phyloP scores from a whole-genome alignment of 352 stramenopile genomes.

The Phytophthora fragariae region DNA sequence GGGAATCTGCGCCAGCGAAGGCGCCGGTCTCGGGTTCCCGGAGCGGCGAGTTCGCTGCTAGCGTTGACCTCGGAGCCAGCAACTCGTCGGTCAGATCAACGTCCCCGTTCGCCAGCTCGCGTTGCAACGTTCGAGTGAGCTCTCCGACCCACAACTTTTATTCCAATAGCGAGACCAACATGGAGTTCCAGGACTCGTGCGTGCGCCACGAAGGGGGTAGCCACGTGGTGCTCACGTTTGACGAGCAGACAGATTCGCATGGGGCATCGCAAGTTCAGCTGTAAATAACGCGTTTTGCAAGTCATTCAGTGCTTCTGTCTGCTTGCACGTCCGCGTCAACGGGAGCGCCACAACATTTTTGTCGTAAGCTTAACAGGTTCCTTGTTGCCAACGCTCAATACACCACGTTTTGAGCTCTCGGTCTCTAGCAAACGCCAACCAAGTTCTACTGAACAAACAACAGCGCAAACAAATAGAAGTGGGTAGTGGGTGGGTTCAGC shows the following conservation, averaged over 20 bases:
- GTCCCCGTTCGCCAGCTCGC: conserved; percentile 35
- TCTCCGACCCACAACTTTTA: conserved; percentile 31
- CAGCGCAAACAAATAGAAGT: neutral
- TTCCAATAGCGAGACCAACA: conserved; percentile 39
- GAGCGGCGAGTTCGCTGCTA: conserved; percentile 3
- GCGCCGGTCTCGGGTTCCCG: neutral
- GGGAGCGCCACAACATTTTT: conserved; percentile 14
- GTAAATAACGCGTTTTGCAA: conserved; percentile 32
- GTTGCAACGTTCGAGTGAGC: conserved; percentile 37
- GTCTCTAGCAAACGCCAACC: neutral
- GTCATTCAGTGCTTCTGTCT: conserved; percentile 9
- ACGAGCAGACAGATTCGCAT: conserved; percentile 23
- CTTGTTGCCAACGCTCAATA: conserved; percentile 9
- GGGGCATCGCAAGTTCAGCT: conserved; percentile 38
- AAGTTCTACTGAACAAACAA: neutral
- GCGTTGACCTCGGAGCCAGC: conserved; percentile 28
- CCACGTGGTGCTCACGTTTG: conserved; percentile 41
- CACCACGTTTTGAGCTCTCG: neutral
- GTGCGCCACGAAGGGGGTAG: conserved; percentile 25
- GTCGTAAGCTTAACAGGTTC: conserved; percentile 1
- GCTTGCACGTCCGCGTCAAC: neutral
- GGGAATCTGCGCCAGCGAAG: neutral
- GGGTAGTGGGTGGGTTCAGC: neutral
- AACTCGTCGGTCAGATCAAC: conserved; percentile 24
- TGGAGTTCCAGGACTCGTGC: conserved; percentile 34